phyloP scores from a whole-genome alignment of 805 yeast genomes.

The Candida krabiensis region DNA sequence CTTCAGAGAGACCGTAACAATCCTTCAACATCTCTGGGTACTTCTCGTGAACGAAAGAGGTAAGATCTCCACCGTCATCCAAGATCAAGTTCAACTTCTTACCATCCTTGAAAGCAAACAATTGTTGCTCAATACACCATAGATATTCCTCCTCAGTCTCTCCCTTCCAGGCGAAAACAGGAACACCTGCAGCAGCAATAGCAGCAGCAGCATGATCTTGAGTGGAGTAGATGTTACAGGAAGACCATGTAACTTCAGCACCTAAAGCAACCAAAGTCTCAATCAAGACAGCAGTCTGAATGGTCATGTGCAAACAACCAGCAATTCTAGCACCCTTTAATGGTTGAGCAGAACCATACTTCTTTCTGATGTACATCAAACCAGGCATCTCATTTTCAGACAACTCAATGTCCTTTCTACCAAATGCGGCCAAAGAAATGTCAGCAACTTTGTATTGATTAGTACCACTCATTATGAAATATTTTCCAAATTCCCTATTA shows the following conservation, averaged over 20 bases:
- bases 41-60: slow-evolving; percentile 94
- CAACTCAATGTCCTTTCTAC: slow-evolving; percentile 98
- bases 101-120: slow-evolving; percentile 95
- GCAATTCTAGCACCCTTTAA: slow-evolving; percentile 98
- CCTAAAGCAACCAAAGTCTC: slow-evolving; percentile 97
- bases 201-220: slow-evolving; percentile 99
- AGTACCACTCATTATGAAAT: too few relatives aligned
- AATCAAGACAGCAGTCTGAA: slow-evolving; percentile 97
- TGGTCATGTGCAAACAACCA: slow-evolving; percentile 99
- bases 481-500: too few relatives aligned
- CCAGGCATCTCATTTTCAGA: slow-evolving; percentile 99
- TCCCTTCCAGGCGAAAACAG: slow-evolving; percentile 99
- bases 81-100: slow-evolving; percentile 93
- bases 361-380: slow-evolving; percentile 93
- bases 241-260: slow-evolving; percentile 99
- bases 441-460: slow-evolving; percentile 85
- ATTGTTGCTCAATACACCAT: slow-evolving; percentile 99
- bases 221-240: slow-evolving; percentile 98
- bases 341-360: slow-evolving; percentile 90
- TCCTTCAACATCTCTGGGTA: slow-evolving; percentile 96
- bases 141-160: slow-evolving; percentile 99
- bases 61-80: slow-evolving; percentile 99
- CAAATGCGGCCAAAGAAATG: slow-evolving; percentile 97
- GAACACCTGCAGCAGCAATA: slow-evolving; percentile 98
- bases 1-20: slow-evolving; percentile 97